Conservation (phyloP, 2,329 filamentous ascomycete species). For the Colletotrichum lupini region DNA sequence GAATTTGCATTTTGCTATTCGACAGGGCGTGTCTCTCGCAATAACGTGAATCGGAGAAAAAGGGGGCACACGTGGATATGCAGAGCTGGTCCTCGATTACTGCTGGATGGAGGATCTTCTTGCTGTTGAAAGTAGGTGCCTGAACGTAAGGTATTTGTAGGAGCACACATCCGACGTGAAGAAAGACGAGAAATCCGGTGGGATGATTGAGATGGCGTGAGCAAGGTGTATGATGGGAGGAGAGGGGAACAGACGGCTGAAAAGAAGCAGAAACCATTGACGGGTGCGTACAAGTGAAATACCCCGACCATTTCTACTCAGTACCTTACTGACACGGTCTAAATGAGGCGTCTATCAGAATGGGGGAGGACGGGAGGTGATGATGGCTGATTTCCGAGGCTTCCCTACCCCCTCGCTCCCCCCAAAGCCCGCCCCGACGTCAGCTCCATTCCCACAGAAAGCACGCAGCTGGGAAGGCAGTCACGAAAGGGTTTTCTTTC, state of each 20-base stretch:
- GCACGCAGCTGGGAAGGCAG: not conserved
- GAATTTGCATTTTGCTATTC: slow-evolving; percentile 16
- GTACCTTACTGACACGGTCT: not conserved
- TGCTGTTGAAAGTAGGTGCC: not conserved
- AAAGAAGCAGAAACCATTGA: not conserved
- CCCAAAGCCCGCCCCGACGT: not conserved
- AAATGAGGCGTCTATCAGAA: slow-evolving; percentile 12
- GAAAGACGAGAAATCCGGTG: not conserved
- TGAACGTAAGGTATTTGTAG: not conserved
- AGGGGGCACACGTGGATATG: slow-evolving; percentile 17
- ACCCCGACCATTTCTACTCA: no score
- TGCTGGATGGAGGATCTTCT: not conserved
- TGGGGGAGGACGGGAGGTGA: not conserved
- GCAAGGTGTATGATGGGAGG: not conserved
- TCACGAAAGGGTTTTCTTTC: not conserved
- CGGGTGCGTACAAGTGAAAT: not conserved
- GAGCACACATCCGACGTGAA: not conserved
- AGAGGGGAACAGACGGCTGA: not conserved
- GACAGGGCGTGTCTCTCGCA: slow-evolving; percentile 11
- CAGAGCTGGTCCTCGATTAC: no score
- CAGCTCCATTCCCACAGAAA: not conserved
- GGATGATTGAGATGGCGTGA: not conserved
- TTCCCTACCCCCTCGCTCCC: not conserved
- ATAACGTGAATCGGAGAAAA: slow-evolving; percentile 25
- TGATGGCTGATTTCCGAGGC: not conserved